Evolutionary conservation across 768 basidiomycete species (phyloP).

Genomic region (Phylloporus sp.): DNA sequence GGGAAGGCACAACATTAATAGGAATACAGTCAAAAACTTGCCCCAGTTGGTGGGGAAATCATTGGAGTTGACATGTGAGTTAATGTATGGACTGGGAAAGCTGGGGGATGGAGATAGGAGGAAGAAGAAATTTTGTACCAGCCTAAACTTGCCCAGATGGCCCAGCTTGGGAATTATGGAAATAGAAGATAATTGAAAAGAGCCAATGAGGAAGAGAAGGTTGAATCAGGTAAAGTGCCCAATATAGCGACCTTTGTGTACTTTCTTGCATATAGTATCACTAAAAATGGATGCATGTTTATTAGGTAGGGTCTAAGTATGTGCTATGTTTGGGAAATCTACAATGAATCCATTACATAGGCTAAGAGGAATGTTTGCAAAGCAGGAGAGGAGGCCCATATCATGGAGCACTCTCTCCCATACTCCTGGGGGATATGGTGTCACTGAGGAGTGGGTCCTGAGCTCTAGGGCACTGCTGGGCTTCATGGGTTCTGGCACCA

Average conservation of each 20-base stretch:
- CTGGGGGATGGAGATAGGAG: rapidly evolving
- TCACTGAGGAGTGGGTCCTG: too few species aligned
- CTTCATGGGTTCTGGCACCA: too few species aligned
- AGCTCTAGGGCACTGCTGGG: too few species aligned
- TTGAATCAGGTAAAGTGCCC: too few species aligned
- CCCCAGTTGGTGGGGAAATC: neutral
- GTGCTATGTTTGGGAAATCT: neutral
- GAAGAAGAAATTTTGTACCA: neutral
- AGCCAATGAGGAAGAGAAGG: neutral
- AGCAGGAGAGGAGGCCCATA: too few species aligned
- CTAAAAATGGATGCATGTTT: neutral
- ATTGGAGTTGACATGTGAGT: rapidly evolving
- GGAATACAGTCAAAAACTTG: neutral
- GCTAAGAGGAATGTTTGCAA: too few species aligned
- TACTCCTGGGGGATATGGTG: too few species aligned
- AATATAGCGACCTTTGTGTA: neutral
- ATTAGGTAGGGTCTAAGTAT: neutral
- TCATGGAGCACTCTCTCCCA: too few species aligned
- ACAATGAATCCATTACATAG: neutral
- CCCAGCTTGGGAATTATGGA: neutral
- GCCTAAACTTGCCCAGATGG: neutral
- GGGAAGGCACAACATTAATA: neutral
- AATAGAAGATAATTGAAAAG: neutral
- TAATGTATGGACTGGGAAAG: neutral
- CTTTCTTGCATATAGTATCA: too few species aligned